Evolutionary conservation across 371 early-diverging fungal genomes (phyloP).

Genomic region (Chytridiales sp.): DNA sequence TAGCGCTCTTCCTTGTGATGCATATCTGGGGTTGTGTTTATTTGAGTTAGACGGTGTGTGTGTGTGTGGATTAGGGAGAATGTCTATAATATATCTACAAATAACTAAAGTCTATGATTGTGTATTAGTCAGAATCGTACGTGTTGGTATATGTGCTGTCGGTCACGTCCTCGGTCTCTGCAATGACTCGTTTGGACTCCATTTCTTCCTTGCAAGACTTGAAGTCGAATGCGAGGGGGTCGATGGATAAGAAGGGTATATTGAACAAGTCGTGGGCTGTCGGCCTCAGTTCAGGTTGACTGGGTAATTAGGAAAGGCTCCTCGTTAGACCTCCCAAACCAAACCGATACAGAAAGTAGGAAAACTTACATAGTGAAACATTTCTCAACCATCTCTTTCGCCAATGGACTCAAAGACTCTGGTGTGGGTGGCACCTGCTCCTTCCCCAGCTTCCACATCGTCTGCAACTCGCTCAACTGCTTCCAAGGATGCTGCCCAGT

Average conservation of each 20-base stretch:
- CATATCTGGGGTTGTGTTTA: background rate
- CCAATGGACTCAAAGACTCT: constrained; percentile 10
- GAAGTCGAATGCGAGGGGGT: constrained; percentile 34
- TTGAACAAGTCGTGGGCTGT: constrained; percentile 51
- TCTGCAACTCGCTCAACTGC: constrained; percentile 17
- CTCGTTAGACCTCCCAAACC: background rate
- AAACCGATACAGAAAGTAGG: background rate
- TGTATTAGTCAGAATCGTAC: too few relatives aligned
- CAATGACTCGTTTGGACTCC: too few relatives aligned
- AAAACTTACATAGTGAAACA: constrained; percentile 30
- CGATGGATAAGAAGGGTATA: constrained; percentile 30
- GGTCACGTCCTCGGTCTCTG: too few relatives aligned
- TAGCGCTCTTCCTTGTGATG: background rate
- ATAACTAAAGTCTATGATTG: too few relatives aligned
- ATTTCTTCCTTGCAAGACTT: constrained; percentile 34
- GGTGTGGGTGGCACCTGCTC: constrained; percentile 24
- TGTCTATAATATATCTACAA: background rate
- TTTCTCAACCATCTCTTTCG: constrained; percentile 19
- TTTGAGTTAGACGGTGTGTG: background rate
- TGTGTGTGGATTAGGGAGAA: background rate
- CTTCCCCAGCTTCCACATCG: constrained; percentile 22
- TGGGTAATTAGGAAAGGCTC: constrained; percentile 15
- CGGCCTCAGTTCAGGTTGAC: constrained; percentile 53
- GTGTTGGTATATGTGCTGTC: too few relatives aligned
- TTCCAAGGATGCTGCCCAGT: constrained; percentile 38